These are phyloP conservation scores for Pinus taeda DNA, from an alignment of 75 land plant genomes.

Conservation along the genomic window DNA sequence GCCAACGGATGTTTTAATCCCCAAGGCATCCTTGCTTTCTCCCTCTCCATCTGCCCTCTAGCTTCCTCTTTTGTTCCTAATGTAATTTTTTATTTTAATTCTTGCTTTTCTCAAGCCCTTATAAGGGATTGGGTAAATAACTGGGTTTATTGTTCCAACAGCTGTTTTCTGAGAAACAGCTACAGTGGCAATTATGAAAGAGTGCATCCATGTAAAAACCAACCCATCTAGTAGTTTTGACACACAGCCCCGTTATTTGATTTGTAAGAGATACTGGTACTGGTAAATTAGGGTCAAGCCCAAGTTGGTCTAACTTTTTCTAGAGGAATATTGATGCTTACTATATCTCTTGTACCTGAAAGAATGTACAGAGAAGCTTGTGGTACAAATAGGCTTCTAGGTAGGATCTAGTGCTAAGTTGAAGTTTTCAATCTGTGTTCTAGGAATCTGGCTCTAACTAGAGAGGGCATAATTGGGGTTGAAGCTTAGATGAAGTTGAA, in stretches of 20 bases:
- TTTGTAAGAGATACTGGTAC: background rate
- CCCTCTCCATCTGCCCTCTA: background rate
- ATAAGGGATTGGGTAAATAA: too few relatives aligned
- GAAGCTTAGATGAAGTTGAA: background rate
- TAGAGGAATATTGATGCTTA: background rate
- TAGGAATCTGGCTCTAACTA: background rate
- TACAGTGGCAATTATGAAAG: background rate
- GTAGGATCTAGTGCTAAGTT: background rate
- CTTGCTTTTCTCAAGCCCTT: background rate
- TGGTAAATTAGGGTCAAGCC: background rate
- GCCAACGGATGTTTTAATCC: background rate
- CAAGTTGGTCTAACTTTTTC: background rate
- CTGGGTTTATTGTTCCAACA: background rate
- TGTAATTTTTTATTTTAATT: background rate
- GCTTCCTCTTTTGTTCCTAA: background rate
- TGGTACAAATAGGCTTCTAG: background rate
- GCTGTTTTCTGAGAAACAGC: background rate
- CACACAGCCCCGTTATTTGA: background rate
- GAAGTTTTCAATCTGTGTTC: background rate
- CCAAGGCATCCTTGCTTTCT: background rate
- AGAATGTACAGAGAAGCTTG: slow-evolving; percentile 1
- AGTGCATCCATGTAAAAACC: background rate
- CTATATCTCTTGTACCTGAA: background rate
- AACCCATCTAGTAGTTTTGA: background rate
- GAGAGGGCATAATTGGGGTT: background rate